phyloP scores from a whole-genome alignment of 2,329 filamentous ascomycete species.

The Venturia effusa region DNA sequence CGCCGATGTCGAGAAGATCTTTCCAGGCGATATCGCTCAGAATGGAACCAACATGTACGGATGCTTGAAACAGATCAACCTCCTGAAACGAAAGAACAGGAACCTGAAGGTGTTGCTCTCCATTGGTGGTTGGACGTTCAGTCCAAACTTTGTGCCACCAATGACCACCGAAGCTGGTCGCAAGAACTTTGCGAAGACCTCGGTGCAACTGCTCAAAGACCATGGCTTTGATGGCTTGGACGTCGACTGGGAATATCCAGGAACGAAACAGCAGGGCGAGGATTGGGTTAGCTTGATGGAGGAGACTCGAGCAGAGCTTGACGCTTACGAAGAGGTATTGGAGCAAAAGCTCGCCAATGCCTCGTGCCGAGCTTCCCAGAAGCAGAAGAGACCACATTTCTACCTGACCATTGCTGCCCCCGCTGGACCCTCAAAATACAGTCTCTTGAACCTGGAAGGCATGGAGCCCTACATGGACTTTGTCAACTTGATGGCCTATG shows the following conservation, averaged over 20 bases:
- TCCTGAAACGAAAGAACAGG: conserved; percentile 66
- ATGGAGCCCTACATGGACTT: conserved; percentile 36
- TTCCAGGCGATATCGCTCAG: conserved; percentile 54
- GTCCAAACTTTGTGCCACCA: conserved; percentile 63
- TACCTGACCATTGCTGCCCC: conserved; percentile 35
- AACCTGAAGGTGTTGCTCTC: conserved; percentile 71
- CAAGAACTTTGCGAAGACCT: conserved; percentile 55
- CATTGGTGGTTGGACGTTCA: conserved; percentile 75
- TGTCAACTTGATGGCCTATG: conserved; percentile 42
- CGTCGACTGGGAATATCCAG: conserved; percentile 39
- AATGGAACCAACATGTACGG: conserved; percentile 67
- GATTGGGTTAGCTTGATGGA: conserved; percentile 31
- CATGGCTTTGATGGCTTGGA: conserved; percentile 55
- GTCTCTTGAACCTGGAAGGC: conserved; percentile 28
- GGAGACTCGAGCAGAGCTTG: conserved; percentile 27
- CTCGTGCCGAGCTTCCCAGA: conserved; percentile 22
- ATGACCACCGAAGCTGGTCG: conserved; percentile 52
- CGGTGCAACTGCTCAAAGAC: conserved; percentile 66
- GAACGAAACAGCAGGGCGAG: conserved; percentile 27
- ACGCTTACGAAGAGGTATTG: conserved; percentile 28
- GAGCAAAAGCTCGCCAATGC: conserved; percentile 13
- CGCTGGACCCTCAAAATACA: conserved; percentile 31
- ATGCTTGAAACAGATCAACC: conserved; percentile 63
- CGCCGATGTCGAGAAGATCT: conserved; percentile 60
- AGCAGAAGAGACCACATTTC: conserved; percentile 28